Evolutionary conservation across 1,284 basidiomycete genomes (phyloP).

Genomic region (Puccinia polysora): DNA sequence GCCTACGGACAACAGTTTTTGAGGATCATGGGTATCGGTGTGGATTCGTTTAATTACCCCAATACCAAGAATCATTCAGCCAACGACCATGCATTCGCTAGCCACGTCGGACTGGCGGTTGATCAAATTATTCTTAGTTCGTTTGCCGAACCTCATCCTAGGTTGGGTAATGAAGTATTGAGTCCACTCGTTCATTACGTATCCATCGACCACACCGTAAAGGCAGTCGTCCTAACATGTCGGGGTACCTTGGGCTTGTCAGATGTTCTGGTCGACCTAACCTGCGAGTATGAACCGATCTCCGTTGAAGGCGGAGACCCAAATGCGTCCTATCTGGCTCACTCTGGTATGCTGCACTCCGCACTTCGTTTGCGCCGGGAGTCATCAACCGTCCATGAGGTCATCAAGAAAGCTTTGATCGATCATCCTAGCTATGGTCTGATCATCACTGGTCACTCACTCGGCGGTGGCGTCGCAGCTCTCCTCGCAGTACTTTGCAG

Average conservation of each 20-base stretch:
- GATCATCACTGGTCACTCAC: conserved; percentile 56
- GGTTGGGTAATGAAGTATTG: conserved; percentile 52
- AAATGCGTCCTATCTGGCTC: conserved; percentile 55
- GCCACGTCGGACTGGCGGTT: conserved; percentile 57
- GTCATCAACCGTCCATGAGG: conserved; percentile 56
- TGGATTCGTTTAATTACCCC: conserved; percentile 54
- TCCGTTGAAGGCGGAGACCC: conserved; percentile 54
- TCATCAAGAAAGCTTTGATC: conserved; percentile 54
- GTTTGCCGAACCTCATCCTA: conserved; percentile 53
- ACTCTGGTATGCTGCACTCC: conserved; percentile 57
- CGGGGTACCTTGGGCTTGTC: conserved; percentile 57
- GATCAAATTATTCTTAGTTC: conserved; percentile 57
- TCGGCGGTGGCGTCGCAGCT: conserved; percentile 58
- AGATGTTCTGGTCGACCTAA: conserved; percentile 59
- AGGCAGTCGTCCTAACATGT: conserved; percentile 57
- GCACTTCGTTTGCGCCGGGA: conserved; percentile 54
- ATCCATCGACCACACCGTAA: conserved; percentile 56
- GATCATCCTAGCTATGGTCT: conserved; percentile 56
- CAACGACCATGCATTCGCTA: conserved; percentile 52
- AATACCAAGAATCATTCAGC: conserved; percentile 55
- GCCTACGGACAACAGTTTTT: conserved; percentile 56
- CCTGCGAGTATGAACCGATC: conserved; percentile 56
- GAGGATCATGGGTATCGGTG: conserved; percentile 56
- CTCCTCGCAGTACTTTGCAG: conserved; percentile 53
- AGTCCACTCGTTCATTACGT: conserved; percentile 57